Base-by-base conservation (phyloP, 352 stramenopile species). In the Globisporangium orthogonon region DNA sequence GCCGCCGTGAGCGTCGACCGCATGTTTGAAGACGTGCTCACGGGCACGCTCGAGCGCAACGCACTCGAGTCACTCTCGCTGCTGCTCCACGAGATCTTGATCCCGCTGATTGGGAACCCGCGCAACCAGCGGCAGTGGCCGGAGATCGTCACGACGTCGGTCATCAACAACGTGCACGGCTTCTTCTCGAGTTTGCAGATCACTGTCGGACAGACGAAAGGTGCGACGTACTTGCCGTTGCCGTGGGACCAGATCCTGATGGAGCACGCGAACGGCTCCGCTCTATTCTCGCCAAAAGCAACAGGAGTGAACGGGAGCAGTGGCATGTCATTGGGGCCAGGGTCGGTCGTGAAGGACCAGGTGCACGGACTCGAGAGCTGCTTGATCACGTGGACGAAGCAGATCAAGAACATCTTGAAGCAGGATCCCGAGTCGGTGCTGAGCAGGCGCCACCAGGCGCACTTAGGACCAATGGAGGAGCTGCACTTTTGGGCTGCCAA, bases 381-480 rank as follows among this genome's bases (percentile, higher is more conserved):
- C 28, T 62, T 98, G 0, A 98, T 98, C 56, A 96, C 85, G 1
- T 98, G 91, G 91, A 97, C 91, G 1, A 97, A 97, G 59, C 91
- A 98, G 71, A 97, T 98, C 63, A 97, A 97, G 58, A 90, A 91
- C 61, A 94, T 98, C 17, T 56, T 98, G 1, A 95, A 93, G 44
- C 76, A 94, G 60, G 89, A 97, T 54, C 83, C 90, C 1, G 90
- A 97, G 58, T 68, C 74, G 37, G 54, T 81, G 1, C 63, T 96
- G 15, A 86, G 69, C 61, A 78, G 83, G 40, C 78, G 70, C 6
- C 62, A 73, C 11, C 70, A 75, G 4, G 48, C 48, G 11, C 50
- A 56, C 37, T n/a, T 37, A 0, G 86, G 86, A 2, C 90, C 90
- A 1, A 76, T 92, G 60, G 86, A 89, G 43, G 91, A 97, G 69